Percentiles rank a stretch among this genome's conserved stretches.
Conservation (phyloP, 768 basidiomycete species). For the Serendipita sp. region DNA sequence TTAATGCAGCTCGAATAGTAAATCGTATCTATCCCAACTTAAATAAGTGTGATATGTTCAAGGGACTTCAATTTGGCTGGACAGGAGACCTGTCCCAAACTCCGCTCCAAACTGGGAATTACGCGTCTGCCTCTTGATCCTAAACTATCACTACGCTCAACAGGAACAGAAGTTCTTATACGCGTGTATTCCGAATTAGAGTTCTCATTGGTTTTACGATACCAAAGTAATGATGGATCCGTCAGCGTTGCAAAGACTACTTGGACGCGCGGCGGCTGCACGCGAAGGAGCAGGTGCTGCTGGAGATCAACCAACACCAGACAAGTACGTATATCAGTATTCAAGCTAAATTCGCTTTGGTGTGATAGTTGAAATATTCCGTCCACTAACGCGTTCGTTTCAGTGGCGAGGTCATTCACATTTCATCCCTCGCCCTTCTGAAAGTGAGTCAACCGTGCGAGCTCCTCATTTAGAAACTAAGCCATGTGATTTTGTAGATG, state of each 20-base stretch:
- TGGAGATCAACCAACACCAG: conserved; percentile 42
- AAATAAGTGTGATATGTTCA: neutral
- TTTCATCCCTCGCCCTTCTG: conserved; percentile 88
- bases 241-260: conserved; percentile 4
- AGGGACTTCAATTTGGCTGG: neutral
- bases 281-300: conserved; percentile 19
- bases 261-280: neutral
- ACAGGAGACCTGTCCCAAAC: neutral
- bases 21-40: neutral
- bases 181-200: too few species aligned
- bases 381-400: conserved; percentile 9
- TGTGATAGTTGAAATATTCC: neutral
- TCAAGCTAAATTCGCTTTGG: neutral
- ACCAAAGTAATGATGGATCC: neutral
- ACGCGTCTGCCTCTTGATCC: too few species aligned
- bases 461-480: neutral
- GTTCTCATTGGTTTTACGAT: too few species aligned
- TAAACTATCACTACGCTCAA: too few species aligned
- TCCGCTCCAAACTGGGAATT: too few species aligned
- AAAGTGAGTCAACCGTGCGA: conserved; percentile 42
- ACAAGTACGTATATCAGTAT: conserved; percentile 39
- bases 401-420: conserved; percentile 90
- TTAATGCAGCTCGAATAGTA: too few species aligned
- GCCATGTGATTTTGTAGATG: conserved; percentile 53
- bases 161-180: too few species aligned